These are phyloP conservation scores for Mucor racemosus DNA, from an alignment of 371 early-diverging fungal genomes.

Conservation along the genomic window DNA sequence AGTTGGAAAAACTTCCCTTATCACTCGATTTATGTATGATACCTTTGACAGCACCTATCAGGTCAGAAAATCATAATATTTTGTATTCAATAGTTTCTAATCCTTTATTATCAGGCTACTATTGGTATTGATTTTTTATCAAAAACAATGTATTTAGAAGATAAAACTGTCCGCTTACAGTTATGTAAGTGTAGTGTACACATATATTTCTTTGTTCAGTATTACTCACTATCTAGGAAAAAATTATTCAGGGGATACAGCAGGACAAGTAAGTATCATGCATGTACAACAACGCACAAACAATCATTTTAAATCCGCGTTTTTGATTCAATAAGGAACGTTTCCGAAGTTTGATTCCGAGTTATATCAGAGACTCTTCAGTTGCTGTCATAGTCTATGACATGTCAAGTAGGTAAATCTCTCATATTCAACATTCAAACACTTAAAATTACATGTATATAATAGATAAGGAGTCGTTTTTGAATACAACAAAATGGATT, in stretches of 20 bases:
- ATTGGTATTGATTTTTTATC: constrained; percentile 99
- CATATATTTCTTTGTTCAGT: no score
- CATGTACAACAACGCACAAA: neutral
- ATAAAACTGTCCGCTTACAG: constrained; percentile 96
- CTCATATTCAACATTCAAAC: neutral
- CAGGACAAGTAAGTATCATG: constrained; percentile 82
- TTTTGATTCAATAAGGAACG: constrained; percentile 70
- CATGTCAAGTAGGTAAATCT: constrained; percentile 43
- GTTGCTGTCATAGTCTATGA: constrained; percentile 98
- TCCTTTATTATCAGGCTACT: constrained; percentile 77
- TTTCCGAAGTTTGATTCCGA: constrained; percentile 96
- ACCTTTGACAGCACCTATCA: constrained; percentile 98
- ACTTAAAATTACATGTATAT: neutral
- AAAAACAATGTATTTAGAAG: constrained; percentile 98
- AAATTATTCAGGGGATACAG: constrained; percentile 89
- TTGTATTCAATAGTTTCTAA: neutral
- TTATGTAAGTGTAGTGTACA: constrained; percentile 57
- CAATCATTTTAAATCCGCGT: neutral
- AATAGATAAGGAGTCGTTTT: constrained; percentile 89
- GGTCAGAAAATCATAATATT: constrained; percentile 45
- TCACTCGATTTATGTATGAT: constrained; percentile 99
- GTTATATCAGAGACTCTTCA: constrained; percentile 98
- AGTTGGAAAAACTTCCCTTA: constrained; percentile 99
- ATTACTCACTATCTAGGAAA: no score
- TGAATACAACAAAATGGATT: constrained; percentile 96